A percentile compares a stretch with the other conserved stretches of the same genome.
phyloP scores from a whole-genome alignment of 2,329 filamentous ascomycete species.

The Calonectria multiphialidica region DNA sequence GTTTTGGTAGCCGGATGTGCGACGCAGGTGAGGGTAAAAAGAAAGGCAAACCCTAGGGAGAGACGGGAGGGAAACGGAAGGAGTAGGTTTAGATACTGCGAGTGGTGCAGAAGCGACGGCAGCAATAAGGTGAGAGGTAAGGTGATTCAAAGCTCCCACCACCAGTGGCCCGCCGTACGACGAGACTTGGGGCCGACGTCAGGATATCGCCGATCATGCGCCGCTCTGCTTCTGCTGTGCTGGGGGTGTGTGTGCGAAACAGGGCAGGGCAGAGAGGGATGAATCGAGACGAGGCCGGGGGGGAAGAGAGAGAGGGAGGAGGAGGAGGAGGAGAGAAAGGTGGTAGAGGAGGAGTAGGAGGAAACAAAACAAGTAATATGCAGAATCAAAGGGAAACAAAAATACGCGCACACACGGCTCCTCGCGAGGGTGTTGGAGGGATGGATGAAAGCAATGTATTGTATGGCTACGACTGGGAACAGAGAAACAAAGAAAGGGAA shows the following conservation, averaged over 20 bases:
- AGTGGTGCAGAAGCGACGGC: not conserved
- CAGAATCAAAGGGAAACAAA: not conserved
- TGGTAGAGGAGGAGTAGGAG: slow-evolving; percentile 15
- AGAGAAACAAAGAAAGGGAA: slow-evolving; percentile 2
- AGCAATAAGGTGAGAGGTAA: slow-evolving; percentile 33
- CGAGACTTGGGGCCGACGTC: slow-evolving; percentile 8
- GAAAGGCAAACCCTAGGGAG: not conserved
- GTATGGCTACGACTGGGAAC: not conserved
- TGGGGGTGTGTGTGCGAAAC: not conserved
- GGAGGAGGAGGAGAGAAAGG: slow-evolving; percentile 18
- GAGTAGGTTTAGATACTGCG: slow-evolving; percentile 7
- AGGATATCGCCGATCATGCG: slow-evolving; percentile 17
- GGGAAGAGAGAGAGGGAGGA: not conserved
- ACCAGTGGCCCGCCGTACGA: slow-evolving; percentile 16
- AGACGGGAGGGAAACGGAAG: slow-evolving; percentile 12
- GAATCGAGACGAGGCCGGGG: not conserved
- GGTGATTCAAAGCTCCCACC: slow-evolving; percentile 27
- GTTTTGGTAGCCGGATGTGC: not conserved
- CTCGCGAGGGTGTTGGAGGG: not conserved
- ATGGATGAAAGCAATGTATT: not conserved
- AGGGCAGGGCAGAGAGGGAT: not conserved
- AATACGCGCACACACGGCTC: not conserved
- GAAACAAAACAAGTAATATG: slow-evolving; percentile 11
- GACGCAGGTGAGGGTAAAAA: not conserved
- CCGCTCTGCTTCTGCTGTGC: not conserved